phyloP scores from a whole-genome alignment of 768 basidiomycete genomes.

The Fomitopsis pulvina region DNA sequence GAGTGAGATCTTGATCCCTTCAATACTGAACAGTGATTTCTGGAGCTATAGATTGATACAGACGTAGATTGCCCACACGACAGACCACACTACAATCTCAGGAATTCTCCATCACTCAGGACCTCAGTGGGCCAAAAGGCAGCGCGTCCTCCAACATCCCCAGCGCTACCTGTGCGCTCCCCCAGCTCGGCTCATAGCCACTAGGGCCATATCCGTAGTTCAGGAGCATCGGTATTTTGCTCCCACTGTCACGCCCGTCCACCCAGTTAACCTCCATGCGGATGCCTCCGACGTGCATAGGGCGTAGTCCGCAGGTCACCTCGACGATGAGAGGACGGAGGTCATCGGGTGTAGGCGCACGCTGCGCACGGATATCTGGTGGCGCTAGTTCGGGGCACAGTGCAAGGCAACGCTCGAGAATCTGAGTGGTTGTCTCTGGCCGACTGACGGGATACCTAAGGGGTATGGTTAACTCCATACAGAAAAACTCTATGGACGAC shows the following conservation, averaged over 20 bases:
- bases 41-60: no score
- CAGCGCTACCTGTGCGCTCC: slow-evolving; percentile 45
- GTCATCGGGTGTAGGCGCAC: slow-evolving; percentile 31
- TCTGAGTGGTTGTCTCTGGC: slow-evolving; percentile 52
- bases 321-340: slow-evolving; percentile 32
- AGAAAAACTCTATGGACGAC: slow-evolving; percentile 34
- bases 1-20: no score
- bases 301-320: slow-evolving; percentile 55
- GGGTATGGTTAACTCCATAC: slow-evolving; percentile 34
- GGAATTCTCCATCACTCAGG: no score
- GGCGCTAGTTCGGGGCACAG: slow-evolving; percentile 28
- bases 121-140: no score
- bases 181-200: slow-evolving; percentile 63
- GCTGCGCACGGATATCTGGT: slow-evolving; percentile 18
- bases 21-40: no score
- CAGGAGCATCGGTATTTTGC: slow-evolving; percentile 45
- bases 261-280: slow-evolving; percentile 46
- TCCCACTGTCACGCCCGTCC: slow-evolving; percentile 19
- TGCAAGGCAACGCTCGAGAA: slow-evolving; percentile 39
- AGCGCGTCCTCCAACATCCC: slow-evolving; percentile 40
- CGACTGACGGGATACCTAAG: slow-evolving; percentile 61
- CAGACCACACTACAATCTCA: no score
- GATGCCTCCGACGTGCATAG: slow-evolving; percentile 59
- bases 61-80: no score
- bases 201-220: slow-evolving; percentile 65